Base-by-base conservation (phyloP, 805 yeast genomes). In the Cyberlindnera maritima region DNA sequence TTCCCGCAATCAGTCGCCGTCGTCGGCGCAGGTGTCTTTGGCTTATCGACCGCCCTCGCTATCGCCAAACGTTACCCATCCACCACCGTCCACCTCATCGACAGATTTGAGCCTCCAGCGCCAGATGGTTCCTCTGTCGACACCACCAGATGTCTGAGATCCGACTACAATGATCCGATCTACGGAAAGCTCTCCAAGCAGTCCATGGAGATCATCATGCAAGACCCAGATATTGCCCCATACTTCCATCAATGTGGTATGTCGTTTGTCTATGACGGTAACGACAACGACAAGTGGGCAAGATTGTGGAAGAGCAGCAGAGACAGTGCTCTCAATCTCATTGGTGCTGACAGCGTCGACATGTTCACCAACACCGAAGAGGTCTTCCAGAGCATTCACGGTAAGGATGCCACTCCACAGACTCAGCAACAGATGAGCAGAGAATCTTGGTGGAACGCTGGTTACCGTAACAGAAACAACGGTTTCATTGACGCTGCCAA, bases 21-120 rank as follows among this genome's bases (percentile, higher is more conserved):
- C 20, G 65, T 76, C 13, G 80, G 80, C 2, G 67, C 75, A 12
- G 80, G 80, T 17, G 76, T 69, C 10, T 74, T 72, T 62, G 79
- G 79, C 1, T 59, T 74, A 7, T 73, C 79, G 29, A 65, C 71
- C 4, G 79, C 79, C 2, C 34, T 53, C 20, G 52, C 56, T 19
- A 34, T 53, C 12, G 52, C 48, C 8, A 25, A 50, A 12, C 42
- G 47, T n/a, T 25, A 50, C 18, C 56, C 56, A 2, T n/a, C 31
- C 1, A 37, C 47, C 1, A 43, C 40, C 6, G 45, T 50, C 15
- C 39, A 46, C 11, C 44, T 53, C 15, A 31, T 53, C 29, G 57
- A 53, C 36, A 31, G 53, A 15, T 48, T 46, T 31, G 57, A 51
- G 35, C 57, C 55, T 5, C 57, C 55, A 28, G 55, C 51, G 4